These are phyloP conservation scores for Aspergillus sp. DNA, from an alignment of 2,329 filamentous ascomycete genomes.

Conservation along the genomic window DNA sequence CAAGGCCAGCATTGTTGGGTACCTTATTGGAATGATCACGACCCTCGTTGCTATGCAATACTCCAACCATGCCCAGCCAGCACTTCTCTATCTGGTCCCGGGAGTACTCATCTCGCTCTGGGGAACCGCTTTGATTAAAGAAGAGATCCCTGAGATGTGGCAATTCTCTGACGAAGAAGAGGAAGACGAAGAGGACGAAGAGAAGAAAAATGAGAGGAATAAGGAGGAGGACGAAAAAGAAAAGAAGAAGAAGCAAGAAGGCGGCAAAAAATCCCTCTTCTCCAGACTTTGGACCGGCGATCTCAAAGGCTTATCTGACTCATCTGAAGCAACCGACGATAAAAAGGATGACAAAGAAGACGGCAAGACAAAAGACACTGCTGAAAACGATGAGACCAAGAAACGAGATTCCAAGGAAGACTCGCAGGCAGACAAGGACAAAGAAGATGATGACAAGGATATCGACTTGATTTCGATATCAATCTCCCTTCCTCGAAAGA, in stretches of 20 bases:
- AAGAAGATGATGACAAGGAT: slow-evolving; percentile 12
- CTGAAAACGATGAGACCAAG: not conserved
- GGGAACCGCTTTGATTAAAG: slow-evolving; percentile 64
- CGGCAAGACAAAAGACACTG: slow-evolving; percentile 7
- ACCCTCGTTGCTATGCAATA: slow-evolving; percentile 74
- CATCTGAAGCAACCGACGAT: not conserved
- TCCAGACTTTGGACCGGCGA: slow-evolving; percentile 23
- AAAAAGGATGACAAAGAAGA: slow-evolving; percentile 2
- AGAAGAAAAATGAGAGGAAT: slow-evolving; percentile 18
- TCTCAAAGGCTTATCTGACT: slow-evolving; percentile 6
- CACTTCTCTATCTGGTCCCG: slow-evolving; percentile 86
- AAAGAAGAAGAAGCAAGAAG: slow-evolving; percentile 49
- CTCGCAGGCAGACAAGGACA: not conserved
- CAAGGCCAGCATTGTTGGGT: slow-evolving; percentile 68
- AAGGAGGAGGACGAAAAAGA: slow-evolving; percentile 35
- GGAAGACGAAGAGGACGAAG: slow-evolving; percentile 34
- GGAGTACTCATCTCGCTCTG: slow-evolving; percentile 72
- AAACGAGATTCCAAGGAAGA: not conserved
- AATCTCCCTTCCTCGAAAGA: slow-evolving; percentile 23
- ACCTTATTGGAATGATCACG: slow-evolving; percentile 68
- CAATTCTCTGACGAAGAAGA: slow-evolving; percentile 65
- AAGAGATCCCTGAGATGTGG: slow-evolving; percentile 75
- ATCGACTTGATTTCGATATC: slow-evolving; percentile 27
- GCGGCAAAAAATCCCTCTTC: slow-evolving; percentile 21
- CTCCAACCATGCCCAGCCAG: slow-evolving; percentile 79